Evolutionary conservation across 768 basidiomycete species (phyloP).

Genomic region (Pulveroboletus sp.): DNA sequence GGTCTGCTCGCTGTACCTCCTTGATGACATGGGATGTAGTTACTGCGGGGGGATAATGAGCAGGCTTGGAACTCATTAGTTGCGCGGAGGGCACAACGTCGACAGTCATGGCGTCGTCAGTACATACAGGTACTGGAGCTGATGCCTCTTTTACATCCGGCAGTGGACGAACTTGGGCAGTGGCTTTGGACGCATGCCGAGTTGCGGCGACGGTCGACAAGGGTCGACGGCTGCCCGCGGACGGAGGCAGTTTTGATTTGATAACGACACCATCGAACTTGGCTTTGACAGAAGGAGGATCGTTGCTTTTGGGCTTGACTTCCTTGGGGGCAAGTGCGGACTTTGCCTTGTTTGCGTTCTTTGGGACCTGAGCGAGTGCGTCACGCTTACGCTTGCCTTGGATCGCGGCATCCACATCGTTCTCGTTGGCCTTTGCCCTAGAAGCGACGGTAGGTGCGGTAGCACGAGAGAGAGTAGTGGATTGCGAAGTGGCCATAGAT

Average conservation of each 20-base stretch:
- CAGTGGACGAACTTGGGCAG: conserved; percentile 23
- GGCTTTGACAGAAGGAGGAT: conserved; percentile 37
- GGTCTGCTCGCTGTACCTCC: conserved; percentile 25
- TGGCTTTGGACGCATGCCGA: conserved; percentile 35
- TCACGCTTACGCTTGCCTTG: conserved; percentile 72
- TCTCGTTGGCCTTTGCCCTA: conserved; percentile 33
- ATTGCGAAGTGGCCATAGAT: conserved; percentile 33
- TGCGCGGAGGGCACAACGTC: conserved; percentile 37
- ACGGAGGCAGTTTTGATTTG: conserved; percentile 40
- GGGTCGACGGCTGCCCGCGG: conserved; percentile 43
- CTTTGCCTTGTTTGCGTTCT: conserved; percentile 43
- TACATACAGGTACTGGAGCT: conserved; percentile 18
- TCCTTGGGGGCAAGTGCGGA: conserved; percentile 29
- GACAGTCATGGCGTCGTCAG: conserved; percentile 52
- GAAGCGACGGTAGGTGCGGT: conserved; percentile 38
- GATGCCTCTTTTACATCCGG: conserved; percentile 28
- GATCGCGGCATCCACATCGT: conserved; percentile 42
- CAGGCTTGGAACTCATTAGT: not conserved
- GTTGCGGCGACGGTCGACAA: conserved; percentile 47
- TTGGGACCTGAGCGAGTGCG: conserved; percentile 66
- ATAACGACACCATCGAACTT: conserved; percentile 62
- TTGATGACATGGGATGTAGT: conserved; percentile 20
- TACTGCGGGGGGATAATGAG: conserved; percentile 30
- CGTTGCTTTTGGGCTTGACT: conserved; percentile 56
- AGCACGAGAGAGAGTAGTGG: conserved; percentile 38